phyloP scores from a whole-genome alignment of 257 asterid species.

The Fraxinus pennsylvanica region DNA sequence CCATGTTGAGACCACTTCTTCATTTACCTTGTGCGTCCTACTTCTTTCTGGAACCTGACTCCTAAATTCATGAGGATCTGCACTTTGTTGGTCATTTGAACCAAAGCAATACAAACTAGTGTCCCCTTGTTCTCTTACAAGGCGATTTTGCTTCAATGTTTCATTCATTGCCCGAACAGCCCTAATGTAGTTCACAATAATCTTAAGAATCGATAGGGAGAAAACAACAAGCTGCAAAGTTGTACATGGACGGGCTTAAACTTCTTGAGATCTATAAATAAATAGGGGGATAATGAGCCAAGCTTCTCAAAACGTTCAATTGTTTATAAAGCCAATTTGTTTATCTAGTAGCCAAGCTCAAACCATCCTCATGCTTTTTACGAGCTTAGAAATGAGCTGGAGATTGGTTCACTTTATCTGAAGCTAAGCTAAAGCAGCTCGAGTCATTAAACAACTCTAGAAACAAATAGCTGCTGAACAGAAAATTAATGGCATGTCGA shows the following conservation, averaged over 20 bases:
- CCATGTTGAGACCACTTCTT: slow-evolving; percentile 78
- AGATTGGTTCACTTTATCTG: not conserved
- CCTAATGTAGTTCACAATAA: slow-evolving; percentile 41
- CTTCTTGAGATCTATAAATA: not conserved
- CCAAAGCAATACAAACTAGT: slow-evolving; percentile 47
- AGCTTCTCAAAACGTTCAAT: not conserved
- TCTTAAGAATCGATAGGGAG: slow-evolving; percentile 12
- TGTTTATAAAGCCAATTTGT: no score
- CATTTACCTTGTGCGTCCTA: slow-evolving; percentile 43
- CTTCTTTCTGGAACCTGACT: slow-evolving; percentile 50
- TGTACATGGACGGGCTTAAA: slow-evolving; percentile 2
- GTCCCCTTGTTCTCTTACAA: slow-evolving; percentile 61
- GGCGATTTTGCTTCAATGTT: slow-evolving; percentile 85
- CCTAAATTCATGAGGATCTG: slow-evolving; percentile 75
- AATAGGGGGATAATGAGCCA: not conserved
- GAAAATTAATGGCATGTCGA: not conserved
- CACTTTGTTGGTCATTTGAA: slow-evolving; percentile 48
- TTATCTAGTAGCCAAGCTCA: not conserved
- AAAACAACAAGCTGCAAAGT: not conserved
- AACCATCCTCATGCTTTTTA: no score
- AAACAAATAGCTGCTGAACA: not conserved
- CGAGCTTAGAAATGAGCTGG: not conserved
- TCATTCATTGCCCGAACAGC: slow-evolving; percentile 98
- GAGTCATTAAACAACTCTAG: not conserved
- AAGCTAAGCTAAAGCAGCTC: not conserved